Evolutionary conservation across 768 basidiomycete species (phyloP).

Genomic region (Leccinum obscurum): DNA sequence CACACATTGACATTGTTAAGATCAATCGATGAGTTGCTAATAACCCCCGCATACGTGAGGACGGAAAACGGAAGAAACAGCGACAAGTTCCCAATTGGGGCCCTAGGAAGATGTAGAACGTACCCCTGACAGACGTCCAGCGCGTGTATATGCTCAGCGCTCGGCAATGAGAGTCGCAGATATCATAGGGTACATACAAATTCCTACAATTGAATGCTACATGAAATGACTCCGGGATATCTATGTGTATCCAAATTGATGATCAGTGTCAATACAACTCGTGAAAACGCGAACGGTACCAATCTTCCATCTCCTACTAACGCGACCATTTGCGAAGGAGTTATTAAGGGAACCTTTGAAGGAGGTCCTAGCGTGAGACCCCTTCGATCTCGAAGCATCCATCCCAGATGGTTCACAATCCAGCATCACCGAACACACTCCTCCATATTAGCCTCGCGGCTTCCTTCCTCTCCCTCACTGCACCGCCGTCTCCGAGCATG

Average conservation of each 20-base stretch:
- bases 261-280: neutral
- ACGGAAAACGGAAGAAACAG: neutral
- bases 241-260: neutral
- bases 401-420: slow-evolving; percentile 17
- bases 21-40: neutral
- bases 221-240: neutral
- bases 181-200: neutral
- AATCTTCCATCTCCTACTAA: neutral
- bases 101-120: neutral
- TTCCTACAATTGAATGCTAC: slow-evolving; percentile 2
- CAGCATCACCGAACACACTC: slow-evolving; percentile 32
- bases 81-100: neutral
- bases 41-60: neutral
- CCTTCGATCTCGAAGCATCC: neutral
- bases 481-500: slow-evolving; percentile 72
- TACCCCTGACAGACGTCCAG: neutral
- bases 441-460: slow-evolving; percentile 30
- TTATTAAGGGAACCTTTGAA: neutral
- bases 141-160: neutral
- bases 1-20: neutral
- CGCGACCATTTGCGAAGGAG: neutral
- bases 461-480: slow-evolving; percentile 39
- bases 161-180: neutral
- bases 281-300: neutral
- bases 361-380: neutral